phyloP scores from a whole-genome alignment of 305 asterid species.

The Euphrasia arctica region DNA sequence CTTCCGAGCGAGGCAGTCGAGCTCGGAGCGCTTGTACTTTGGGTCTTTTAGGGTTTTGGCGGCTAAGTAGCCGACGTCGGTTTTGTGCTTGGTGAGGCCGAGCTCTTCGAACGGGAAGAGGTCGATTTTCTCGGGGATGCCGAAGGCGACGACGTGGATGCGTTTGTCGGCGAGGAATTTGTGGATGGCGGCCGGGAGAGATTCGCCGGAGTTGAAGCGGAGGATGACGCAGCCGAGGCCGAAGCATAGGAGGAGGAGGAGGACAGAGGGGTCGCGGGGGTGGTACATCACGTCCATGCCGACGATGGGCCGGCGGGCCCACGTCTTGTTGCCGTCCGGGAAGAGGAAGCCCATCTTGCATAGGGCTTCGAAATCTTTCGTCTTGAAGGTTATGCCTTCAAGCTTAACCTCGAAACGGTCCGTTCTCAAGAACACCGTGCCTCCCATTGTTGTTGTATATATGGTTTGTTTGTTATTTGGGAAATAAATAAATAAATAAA shows the following conservation, averaged over 20 bases:
- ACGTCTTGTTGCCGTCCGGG: constrained; percentile 54
- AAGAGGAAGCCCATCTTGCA: constrained; percentile 74
- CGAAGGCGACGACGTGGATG: constrained; percentile 69
- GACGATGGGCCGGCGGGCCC: constrained; percentile 67
- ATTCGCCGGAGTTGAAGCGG: constrained; percentile 51
- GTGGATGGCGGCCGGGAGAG: constrained; percentile 50
- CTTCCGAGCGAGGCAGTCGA: constrained; percentile 51
- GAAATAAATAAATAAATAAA: background rate
- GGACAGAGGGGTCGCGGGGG: constrained; percentile 63
- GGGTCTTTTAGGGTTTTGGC: constrained; percentile 43
- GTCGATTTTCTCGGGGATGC: constrained; percentile 61
- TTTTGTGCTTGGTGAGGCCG: constrained; percentile 38
- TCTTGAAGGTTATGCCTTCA: constrained; percentile 81
- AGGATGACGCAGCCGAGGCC: constrained; percentile 80
- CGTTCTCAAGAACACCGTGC: constrained; percentile 69
- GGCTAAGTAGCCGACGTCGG: constrained; percentile 71
- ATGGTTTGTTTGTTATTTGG: background rate
- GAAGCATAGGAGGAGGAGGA: constrained; percentile 54
- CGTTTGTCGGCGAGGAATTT: constrained; percentile 60
- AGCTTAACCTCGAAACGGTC: constrained; percentile 81
- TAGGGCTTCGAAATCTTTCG: constrained; percentile 60
- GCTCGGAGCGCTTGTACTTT: constrained; percentile 47
- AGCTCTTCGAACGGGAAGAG: constrained; percentile 64
- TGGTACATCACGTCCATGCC: constrained; percentile 85
- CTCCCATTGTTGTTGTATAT: constrained; percentile 57